Base-by-base conservation (phyloP, 306 rosid genomes). In the Malus fusca region DNA sequence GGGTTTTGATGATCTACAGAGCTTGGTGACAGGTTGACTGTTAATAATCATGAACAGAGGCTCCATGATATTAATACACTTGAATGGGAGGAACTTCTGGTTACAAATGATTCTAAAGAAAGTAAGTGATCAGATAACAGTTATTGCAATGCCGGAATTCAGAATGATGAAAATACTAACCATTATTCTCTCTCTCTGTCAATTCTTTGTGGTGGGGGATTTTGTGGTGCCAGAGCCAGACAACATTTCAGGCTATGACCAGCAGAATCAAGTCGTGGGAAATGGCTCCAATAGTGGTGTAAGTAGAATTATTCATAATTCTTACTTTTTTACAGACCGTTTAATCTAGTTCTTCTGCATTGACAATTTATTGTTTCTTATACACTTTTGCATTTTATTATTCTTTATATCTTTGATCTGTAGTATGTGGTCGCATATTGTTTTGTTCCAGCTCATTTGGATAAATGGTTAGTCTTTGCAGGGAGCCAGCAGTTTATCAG, bases 61-160 rank as follows among this genome's bases (percentile, higher is more conserved):
- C 96, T 94, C 70, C 94, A 87, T 66, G 99, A 96, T 84, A 88
- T 96, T 78, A 96, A 96, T 81, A 92, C 99, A 63, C 99, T 96
- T 59, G 99, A 96, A 56, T 96, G 99, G 99, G 97, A 96, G 78
- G 99, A 96, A 25, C 96, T 96, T 63, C 97, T 96, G 66, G 87
- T 66, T 61, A 30, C 83, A 76, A 79, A 85, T 66, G 97, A 90
- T 74, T 80, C 79, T 81, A 72, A 80, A 79, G 91, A 84, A 88
- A 97, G 99, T 95, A 92, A 91, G 75, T 68, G 75, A 73, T 28
- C 19, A 9, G 31, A 72, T 46, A 63, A 25, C 28, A 48, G 48
- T 64, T 76, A 51, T 11, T 85, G 69, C 74, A 71, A 23, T 46
- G 71, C 70, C 70, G 6, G 44, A 64, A 64, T 31, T 7, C 67